Conservation (phyloP, 176 grass and related monocot genomes). For the Oryza punctata region DNA sequence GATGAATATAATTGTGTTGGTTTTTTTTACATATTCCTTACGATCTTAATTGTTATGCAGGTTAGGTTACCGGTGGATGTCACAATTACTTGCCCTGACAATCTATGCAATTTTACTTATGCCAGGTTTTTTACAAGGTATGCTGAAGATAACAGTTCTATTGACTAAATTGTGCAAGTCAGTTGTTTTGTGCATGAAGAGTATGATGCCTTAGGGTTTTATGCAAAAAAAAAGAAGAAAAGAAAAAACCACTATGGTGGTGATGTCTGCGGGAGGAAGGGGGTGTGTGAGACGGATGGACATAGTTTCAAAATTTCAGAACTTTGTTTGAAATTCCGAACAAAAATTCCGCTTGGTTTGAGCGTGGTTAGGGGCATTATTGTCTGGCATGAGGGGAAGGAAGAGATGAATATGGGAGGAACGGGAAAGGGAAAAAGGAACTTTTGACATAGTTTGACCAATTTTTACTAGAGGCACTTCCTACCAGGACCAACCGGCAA, state of each 20-base stretch:
- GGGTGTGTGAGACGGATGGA: too few species aligned
- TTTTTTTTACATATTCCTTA: background rate
- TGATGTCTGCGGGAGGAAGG: background rate
- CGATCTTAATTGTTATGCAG: constrained; percentile 52
- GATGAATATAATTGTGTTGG: background rate
- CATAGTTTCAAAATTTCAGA: background rate
- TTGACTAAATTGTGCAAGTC: background rate
- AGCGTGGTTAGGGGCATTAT: background rate
- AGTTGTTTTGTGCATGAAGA: constrained; percentile 24
- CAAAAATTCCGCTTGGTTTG: background rate
- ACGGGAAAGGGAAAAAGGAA: too few species aligned
- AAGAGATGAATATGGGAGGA: too few species aligned
- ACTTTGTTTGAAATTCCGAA: background rate
- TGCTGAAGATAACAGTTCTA: constrained; percentile 14
- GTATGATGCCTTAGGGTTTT: background rate
- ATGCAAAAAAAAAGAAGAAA: background rate
- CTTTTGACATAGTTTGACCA: too few species aligned
- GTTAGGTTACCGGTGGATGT: constrained; percentile 93
- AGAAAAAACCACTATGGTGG: background rate
- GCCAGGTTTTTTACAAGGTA: constrained; percentile 94
- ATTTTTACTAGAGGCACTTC: too few species aligned
- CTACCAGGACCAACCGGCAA: background rate
- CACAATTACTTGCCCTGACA: constrained; percentile 71
- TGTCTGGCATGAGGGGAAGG: too few species aligned
- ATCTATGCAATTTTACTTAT: constrained; percentile 88